Percentiles rank a stretch among this genome's conserved stretches.
phyloP scores from a whole-genome alignment of 1,139 yeast species.

The Candida neerlandica region DNA sequence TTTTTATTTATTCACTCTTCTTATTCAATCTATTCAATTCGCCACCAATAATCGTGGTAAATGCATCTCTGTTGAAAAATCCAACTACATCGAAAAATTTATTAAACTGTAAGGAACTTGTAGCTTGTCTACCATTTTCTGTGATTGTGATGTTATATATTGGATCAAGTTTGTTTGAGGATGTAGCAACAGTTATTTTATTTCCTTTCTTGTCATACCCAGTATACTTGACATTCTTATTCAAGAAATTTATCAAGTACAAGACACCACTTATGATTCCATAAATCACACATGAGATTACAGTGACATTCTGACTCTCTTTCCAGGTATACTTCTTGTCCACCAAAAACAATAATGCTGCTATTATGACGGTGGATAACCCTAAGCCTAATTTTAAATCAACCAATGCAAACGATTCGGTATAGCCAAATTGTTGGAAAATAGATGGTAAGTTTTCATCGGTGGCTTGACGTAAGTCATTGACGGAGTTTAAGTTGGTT shows the following conservation, averaged over 20 bases:
- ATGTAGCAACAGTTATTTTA: conserved; percentile 39
- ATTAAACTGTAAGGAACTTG: conserved; percentile 34
- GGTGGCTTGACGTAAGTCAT: conserved; percentile 49
- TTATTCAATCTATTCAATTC: conserved; percentile 29
- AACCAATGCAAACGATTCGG: conserved; percentile 55
- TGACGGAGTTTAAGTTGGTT: conserved; percentile 37
- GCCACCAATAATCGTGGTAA: conserved; percentile 30
- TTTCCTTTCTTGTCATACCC: conserved; percentile 49
- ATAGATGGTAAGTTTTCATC: conserved; percentile 52
- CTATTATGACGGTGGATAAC: conserved; percentile 61
- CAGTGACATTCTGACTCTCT: conserved; percentile 36
- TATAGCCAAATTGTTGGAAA: conserved; percentile 60
- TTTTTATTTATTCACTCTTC: conserved; percentile 13
- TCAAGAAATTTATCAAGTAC: conserved; percentile 46
- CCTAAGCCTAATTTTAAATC: conserved; percentile 75
- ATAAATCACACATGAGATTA: conserved; percentile 53
- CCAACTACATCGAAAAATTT: conserved; percentile 53
- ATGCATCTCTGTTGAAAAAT: conserved; percentile 43
- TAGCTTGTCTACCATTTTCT: conserved; percentile 26
- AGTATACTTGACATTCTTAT: conserved; percentile 57
- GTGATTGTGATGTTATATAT: conserved; percentile 38
- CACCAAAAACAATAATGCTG: conserved; percentile 63
- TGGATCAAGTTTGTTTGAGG: conserved; percentile 48
- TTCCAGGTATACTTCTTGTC: conserved; percentile 63
- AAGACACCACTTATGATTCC: conserved; percentile 50